A percentile compares a stretch with the other conserved stretches of the same genome.
Evolutionary conservation across 2,329 filamentous ascomycete genomes (phyloP).

Genomic region (Fusarium transvaalense): DNA sequence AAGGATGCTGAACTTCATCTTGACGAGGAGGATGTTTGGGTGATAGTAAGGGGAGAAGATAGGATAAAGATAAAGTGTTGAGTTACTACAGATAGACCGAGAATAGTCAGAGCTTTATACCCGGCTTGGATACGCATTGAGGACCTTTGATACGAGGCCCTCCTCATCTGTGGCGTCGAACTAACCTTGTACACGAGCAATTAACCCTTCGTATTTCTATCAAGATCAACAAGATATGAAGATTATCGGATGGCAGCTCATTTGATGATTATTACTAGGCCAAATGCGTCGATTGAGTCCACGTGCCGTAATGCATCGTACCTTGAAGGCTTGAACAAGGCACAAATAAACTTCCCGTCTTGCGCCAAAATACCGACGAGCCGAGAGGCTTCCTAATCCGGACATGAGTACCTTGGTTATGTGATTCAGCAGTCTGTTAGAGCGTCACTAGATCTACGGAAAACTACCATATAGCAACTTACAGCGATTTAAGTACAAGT

Average conservation of each 20-base stretch:
- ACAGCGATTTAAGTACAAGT: rapidly evolving
- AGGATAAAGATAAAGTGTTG: background rate
- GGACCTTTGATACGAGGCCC: background rate
- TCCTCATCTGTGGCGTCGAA: background rate
- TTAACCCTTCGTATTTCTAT: background rate
- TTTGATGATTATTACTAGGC: background rate
- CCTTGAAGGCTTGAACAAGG: background rate
- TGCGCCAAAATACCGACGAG: background rate
- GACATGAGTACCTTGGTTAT: background rate
- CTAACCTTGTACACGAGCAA: background rate
- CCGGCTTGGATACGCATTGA: rapidly evolving
- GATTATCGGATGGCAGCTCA: background rate
- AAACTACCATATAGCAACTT: too few species aligned
- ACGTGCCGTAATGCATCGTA: background rate
- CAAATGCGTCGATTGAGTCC: background rate
- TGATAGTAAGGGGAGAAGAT: background rate
- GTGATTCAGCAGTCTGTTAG: background rate
- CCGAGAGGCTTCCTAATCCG: background rate
- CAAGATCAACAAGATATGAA: background rate
- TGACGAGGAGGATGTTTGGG: slow-evolving; percentile 19
- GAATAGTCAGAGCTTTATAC: background rate
- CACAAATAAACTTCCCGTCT: background rate
- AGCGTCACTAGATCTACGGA: background rate
- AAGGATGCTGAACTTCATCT: slow-evolving; percentile 49
- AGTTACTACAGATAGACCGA: rapidly evolving